Percentiles rank a stretch among this genome's conserved stretches.
Conservation (phyloP, 768 basidiomycete species). For the Agaricus sinodeliciosus region DNA sequence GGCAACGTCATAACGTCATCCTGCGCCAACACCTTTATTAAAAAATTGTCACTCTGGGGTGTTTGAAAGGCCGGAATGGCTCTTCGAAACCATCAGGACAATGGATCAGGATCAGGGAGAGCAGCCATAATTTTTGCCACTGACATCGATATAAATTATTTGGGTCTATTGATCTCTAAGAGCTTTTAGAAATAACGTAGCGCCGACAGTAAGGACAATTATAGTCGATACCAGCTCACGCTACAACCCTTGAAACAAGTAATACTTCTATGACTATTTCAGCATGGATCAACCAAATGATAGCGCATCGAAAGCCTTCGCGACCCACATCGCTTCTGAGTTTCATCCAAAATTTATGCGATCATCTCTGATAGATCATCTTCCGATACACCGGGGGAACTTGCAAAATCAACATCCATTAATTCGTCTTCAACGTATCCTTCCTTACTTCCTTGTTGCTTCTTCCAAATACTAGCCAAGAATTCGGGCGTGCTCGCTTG, state of each 20-base stretch:
- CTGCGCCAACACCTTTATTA: too few species aligned
- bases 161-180: too few species aligned
- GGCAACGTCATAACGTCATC: too few species aligned
- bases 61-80: too few species aligned
- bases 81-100: too few species aligned
- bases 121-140: too few species aligned
- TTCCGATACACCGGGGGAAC: conserved; percentile 13
- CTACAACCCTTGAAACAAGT: not conserved
- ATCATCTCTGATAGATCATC: conserved; percentile 14
- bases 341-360: not conserved
- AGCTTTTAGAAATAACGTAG: too few species aligned
- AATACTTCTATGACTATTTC: not conserved
- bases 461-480: conserved; percentile 61
- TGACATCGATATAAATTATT: too few species aligned
- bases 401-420: conserved; percentile 40
- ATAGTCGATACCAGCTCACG: too few species aligned
- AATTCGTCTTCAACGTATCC: conserved; percentile 53
- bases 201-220: too few species aligned
- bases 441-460: conserved; percentile 43
- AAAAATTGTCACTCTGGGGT: too few species aligned
- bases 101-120: too few species aligned
- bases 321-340: not conserved
- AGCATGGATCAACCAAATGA: conserved; percentile 2
- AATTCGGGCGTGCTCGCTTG: conserved; percentile 68
- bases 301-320: not conserved